A percentile compares a stretch with the other conserved stretches of the same genome.
Conservation (phyloP, 192 early-diverging fungal genomes). For the Allomyces macrogynus region DNA sequence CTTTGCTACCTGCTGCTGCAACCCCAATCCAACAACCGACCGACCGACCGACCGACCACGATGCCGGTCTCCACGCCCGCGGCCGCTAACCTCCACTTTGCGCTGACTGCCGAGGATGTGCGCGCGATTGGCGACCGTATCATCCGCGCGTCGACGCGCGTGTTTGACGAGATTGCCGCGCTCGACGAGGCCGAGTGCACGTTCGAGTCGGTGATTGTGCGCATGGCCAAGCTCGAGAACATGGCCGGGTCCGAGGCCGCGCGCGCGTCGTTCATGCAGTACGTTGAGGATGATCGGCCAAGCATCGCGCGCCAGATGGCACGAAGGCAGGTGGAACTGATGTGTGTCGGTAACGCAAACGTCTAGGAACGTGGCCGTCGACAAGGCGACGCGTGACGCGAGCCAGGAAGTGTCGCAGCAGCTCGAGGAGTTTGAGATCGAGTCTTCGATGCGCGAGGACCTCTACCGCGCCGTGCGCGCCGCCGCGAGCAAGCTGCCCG, state of each 20-base stretch:
- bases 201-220: conserved; percentile 19
- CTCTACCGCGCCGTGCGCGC: conserved; percentile 9
- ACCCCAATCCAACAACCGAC: no score
- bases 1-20: no score
- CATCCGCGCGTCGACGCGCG: not conserved
- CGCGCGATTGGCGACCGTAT: not conserved
- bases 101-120: not conserved
- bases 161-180: conserved; percentile 13
- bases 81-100: not conserved
- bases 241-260: not conserved
- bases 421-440: conserved; percentile 12
- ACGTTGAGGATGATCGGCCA: no score
- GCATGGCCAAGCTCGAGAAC: conserved; percentile 13
- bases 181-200: conserved; percentile 12
- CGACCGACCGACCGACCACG: no score
- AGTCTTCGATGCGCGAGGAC: conserved; percentile 15
- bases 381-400: not conserved
- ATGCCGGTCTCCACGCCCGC: not conserved
- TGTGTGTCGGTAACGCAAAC: no score
- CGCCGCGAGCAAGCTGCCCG: conserved; percentile 8
- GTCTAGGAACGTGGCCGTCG: not conserved
- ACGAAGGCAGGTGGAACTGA: no score
- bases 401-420: not conserved
- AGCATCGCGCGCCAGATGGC: no score
- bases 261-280: no score